Evolutionary conservation across 2,329 filamentous ascomycete genomes (phyloP).

Genomic region (Hansfordia pulvinata): DNA sequence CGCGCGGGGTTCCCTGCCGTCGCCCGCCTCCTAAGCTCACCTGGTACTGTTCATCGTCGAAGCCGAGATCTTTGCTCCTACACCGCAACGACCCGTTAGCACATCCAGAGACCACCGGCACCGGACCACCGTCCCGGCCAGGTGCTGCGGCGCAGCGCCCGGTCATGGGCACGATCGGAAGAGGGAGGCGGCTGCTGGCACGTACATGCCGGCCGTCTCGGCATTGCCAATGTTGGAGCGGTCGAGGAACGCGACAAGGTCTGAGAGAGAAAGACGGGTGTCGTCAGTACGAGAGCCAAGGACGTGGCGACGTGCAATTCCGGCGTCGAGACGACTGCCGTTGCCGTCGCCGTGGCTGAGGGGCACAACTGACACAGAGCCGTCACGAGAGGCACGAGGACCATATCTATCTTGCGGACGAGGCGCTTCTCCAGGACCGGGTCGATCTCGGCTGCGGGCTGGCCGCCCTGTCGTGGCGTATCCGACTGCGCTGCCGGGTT

Average conservation of each 20-base stretch:
- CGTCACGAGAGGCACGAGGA: constrained; percentile 1
- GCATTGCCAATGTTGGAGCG: constrained; percentile 26
- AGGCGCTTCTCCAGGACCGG: not conserved
- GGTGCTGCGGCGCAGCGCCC: no score
- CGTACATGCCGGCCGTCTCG: constrained; percentile 19
- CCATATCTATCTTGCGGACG: not conserved
- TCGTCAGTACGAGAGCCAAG: not conserved
- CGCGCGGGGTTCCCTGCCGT: not conserved
- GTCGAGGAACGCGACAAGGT: constrained; percentile 22
- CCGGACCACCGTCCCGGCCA: no score
- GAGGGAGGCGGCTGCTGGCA: constrained; percentile 1
- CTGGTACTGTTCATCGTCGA: constrained; percentile 23
- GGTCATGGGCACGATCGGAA: not conserved
- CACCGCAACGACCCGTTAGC: no score
- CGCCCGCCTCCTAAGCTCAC: constrained; percentile 6
- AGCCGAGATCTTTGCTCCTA: constrained; percentile 18
- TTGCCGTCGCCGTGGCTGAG: constrained; percentile 13
- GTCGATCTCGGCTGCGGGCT: not conserved
- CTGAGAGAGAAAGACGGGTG: constrained; percentile 5
- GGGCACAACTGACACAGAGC: not conserved
- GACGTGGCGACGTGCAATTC: not conserved
- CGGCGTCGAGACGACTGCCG: constrained; percentile 7
- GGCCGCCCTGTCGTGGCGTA: no score
- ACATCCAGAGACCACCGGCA: no score
- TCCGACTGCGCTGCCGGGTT: no score